Evolutionary conservation across 768 basidiomycete species (phyloP).

Genomic region (Lactarius trivialis): DNA sequence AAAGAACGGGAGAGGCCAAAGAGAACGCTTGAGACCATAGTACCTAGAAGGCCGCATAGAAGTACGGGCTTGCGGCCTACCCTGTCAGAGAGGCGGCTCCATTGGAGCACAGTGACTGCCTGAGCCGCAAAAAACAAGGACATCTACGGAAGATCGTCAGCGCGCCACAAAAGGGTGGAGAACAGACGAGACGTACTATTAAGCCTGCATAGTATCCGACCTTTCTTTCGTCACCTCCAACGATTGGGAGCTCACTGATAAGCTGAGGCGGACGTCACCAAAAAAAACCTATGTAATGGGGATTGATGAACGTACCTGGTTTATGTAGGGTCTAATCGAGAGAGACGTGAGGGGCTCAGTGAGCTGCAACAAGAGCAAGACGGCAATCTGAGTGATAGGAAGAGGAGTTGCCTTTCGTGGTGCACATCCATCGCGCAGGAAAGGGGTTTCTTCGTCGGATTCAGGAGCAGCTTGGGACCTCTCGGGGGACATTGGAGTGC

Average conservation of each 20-base stretch:
- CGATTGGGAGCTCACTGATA: constrained; percentile 36
- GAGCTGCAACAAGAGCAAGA: constrained; percentile 39
- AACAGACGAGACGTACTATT: constrained; percentile 33
- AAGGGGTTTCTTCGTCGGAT: not conserved
- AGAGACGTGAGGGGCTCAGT: constrained; percentile 43
- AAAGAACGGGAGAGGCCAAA: constrained; percentile 36
- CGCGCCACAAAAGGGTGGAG: too few relatives aligned
- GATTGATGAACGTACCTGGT: constrained; percentile 31
- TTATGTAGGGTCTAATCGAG: constrained; percentile 46
- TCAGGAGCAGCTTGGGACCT: not conserved
- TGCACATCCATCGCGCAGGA: not conserved
- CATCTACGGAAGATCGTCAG: constrained; percentile 28
- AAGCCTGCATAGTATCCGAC: constrained; percentile 31
- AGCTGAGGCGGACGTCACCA: constrained; percentile 28
- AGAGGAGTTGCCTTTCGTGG: constrained; percentile 33
- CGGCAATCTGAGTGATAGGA: constrained; percentile 39
- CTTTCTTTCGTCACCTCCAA: constrained; percentile 36
- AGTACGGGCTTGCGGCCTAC: constrained; percentile 46
- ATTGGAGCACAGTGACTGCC: constrained; percentile 39
- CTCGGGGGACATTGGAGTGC: not conserved
- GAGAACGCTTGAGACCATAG: constrained; percentile 29
- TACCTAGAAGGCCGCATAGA: constrained; percentile 32
- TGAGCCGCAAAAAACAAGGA: constrained; percentile 43
- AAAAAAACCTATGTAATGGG: not conserved
- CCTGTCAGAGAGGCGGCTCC: constrained; percentile 41